Evolutionary conservation across 2,329 filamentous ascomycete genomes (phyloP).

Genomic region (Fusarium sp.): DNA sequence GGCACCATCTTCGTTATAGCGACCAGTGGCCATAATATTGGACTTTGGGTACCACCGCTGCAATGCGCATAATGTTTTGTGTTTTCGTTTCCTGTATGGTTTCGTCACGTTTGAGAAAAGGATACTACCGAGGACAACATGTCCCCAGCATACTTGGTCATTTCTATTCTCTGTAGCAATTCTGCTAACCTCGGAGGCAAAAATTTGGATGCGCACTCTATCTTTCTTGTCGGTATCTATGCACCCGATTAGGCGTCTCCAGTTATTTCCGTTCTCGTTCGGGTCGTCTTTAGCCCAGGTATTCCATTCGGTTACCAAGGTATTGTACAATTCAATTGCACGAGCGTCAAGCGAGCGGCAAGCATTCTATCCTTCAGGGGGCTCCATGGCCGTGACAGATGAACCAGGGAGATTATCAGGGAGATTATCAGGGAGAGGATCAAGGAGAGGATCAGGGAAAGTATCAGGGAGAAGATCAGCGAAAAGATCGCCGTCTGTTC

Average conservation of each 20-base stretch:
- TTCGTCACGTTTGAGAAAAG: not conserved
- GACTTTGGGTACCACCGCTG: not conserved
- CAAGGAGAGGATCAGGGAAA: too few species aligned
- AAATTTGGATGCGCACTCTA: too few species aligned
- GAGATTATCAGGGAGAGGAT: too few species aligned
- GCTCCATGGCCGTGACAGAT: not conserved
- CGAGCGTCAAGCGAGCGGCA: not conserved
- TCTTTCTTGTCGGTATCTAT: too few species aligned
- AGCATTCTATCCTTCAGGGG: not conserved
- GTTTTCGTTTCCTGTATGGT: too few species aligned
- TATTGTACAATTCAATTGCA: not conserved
- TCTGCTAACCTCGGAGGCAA: too few species aligned
- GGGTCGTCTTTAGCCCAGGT: not conserved
- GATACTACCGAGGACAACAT: not conserved
- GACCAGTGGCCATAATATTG: accelerated
- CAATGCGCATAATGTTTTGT: not conserved
- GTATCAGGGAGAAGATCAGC: too few species aligned
- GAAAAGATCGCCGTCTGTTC: not conserved
- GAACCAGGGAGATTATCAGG: too few species aligned
- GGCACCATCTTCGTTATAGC: not conserved
- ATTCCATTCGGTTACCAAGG: not conserved
- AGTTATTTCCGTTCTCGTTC: not conserved
- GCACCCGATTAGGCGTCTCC: too few species aligned
- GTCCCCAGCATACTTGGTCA: not conserved
- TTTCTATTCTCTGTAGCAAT: too few species aligned